Conservation (phyloP, 441 rosid species). For the California macrophylla region DNA sequence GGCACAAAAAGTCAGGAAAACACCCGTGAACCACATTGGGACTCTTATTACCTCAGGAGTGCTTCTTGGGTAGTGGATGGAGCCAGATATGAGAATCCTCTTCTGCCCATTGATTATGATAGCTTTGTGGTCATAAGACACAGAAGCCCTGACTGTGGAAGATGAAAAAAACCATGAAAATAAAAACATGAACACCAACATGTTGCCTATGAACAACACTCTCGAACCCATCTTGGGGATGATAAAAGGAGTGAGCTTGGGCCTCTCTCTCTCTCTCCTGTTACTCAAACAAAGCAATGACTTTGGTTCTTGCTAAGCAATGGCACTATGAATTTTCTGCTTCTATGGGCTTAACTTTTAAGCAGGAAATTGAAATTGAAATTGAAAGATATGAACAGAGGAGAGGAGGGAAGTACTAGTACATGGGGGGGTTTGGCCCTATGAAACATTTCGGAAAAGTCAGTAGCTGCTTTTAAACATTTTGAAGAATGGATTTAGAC, state of each 20-base stretch:
- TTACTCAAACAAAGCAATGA: not conserved
- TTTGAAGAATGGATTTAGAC: not conserved
- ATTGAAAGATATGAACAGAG: not conserved
- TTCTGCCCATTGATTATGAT: constrained; percentile 45
- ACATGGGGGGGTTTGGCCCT: not conserved
- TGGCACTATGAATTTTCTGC: not conserved
- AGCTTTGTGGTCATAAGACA: constrained; percentile 42
- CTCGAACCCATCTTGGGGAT: constrained; percentile 5
- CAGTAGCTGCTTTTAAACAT: not conserved
- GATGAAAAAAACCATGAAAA: constrained; percentile 4
- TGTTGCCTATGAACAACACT: not conserved
- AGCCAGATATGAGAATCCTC: constrained; percentile 44
- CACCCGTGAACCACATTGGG: constrained; percentile 4
- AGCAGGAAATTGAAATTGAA: not conserved
- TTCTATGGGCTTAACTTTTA: not conserved
- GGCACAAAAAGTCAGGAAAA: not conserved
- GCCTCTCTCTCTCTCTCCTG: not conserved
- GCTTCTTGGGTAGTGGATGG: constrained; percentile 35
- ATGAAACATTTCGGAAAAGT: not conserved
- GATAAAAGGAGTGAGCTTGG: not conserved
- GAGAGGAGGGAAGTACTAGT: not conserved
- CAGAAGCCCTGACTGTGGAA: constrained; percentile 15
- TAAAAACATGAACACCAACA: not conserved
- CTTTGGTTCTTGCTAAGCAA: not conserved
- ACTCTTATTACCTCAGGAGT: constrained; percentile 35